A percentile compares a stretch with the other conserved stretches of the same genome.
Evolutionary conservation across 164 flowering plant genomes (phyloP).

Genomic region (Brasenia schreberi): DNA sequence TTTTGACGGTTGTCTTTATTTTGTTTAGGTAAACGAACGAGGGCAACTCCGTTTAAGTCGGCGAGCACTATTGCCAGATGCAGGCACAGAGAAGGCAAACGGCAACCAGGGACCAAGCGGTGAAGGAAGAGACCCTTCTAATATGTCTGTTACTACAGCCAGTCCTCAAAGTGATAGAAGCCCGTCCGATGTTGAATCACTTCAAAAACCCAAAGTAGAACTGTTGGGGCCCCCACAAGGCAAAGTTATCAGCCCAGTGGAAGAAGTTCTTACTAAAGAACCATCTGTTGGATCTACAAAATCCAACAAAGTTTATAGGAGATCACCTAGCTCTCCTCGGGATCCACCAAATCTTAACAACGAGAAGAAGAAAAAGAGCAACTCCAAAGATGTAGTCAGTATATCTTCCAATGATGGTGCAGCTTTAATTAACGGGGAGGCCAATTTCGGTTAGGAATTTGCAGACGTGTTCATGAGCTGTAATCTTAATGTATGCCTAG

Average conservation of each 20-base stretch:
- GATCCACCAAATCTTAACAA: slow-evolving; percentile 24
- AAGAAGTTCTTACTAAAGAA: not conserved
- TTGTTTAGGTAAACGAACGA: slow-evolving; percentile 71
- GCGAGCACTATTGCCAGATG: slow-evolving; percentile 70
- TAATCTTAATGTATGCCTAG: not conserved
- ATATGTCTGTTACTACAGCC: slow-evolving; percentile 16
- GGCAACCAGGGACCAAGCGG: slow-evolving; percentile 22
- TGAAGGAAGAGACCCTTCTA: slow-evolving; percentile 20
- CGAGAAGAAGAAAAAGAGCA: slow-evolving; percentile 34
- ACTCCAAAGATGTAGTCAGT: slow-evolving; percentile 19
- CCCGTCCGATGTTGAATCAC: not conserved
- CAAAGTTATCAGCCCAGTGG: slow-evolving; percentile 8
- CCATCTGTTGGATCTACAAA: not conserved
- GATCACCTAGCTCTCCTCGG: slow-evolving; percentile 10
- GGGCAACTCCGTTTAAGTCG: slow-evolving; percentile 96
- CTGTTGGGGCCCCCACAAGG: slow-evolving; percentile 9
- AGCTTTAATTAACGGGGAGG: slow-evolving; percentile 51
- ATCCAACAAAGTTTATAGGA: not conserved
- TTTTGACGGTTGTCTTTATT: not conserved
- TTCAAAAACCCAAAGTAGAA: not conserved
- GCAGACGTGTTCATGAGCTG: not conserved
- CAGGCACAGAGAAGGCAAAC: slow-evolving; percentile 31
- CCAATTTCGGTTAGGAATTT: slow-evolving; percentile 27
- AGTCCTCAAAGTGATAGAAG: slow-evolving; percentile 14
- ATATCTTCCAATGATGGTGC: slow-evolving; percentile 23